Percentiles rank a stretch among this genome's conserved stretches.
Conservation (phyloP, 208 protist genomes). For the Leishmania martiniquensis region DNA sequence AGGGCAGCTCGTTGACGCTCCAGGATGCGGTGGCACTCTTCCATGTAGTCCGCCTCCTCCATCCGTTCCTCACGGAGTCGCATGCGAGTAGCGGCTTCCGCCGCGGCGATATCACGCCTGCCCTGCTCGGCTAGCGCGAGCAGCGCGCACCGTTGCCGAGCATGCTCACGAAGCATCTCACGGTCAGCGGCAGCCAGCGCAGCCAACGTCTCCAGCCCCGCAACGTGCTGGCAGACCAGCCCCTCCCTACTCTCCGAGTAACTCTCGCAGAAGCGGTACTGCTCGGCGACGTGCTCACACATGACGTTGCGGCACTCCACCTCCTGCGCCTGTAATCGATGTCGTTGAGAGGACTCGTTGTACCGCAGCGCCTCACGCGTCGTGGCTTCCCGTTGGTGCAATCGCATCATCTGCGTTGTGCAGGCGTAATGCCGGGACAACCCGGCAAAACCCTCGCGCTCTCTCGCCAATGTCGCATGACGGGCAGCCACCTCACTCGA, state of each 20-base stretch:
- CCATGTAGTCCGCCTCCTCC: conserved; percentile 31
- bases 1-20: conserved; percentile 18
- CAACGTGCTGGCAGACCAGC: conserved; percentile 2
- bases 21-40: conserved; percentile 26
- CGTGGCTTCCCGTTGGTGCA: conserved; percentile 32
- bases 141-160: conserved; percentile 8
- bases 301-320: conserved; percentile 24
- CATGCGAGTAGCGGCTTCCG: conserved; percentile 38
- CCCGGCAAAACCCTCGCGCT: conserved; percentile 18
- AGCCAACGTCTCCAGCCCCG: conserved; percentile 16
- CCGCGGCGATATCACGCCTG: conserved; percentile 35
- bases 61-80: conserved; percentile 25
- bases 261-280: conserved; percentile 25
- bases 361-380: conserved; percentile 35
- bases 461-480: conserved; percentile 27
- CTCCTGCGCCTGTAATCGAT: conserved; percentile 24
- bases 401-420: neutral
- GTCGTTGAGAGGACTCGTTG: conserved; percentile 38
- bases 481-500: conserved; percentile 56
- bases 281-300: conserved; percentile 31
- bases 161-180: conserved; percentile 12
- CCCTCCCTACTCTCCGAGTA: conserved; percentile 13
- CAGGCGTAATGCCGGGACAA: conserved; percentile 10
- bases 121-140: conserved; percentile 36
- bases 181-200: conserved; percentile 13